Evolutionary conservation across 352 stramenopile genomes (phyloP).

Genomic region (Thalassiosira livingstoniorum): DNA sequence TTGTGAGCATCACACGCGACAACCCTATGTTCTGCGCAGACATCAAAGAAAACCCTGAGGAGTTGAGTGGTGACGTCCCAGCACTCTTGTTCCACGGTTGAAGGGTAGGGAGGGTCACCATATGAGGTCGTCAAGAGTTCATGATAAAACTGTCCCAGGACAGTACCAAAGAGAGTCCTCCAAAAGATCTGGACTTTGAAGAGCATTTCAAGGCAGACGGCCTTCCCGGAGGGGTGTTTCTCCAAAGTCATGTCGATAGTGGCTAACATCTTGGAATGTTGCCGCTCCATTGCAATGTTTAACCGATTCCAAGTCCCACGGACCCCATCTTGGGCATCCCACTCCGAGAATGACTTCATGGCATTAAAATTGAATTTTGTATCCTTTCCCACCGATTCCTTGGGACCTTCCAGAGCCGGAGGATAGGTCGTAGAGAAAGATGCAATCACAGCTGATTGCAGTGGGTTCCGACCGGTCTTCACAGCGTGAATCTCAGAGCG

Average conservation of each 20-base stretch:
- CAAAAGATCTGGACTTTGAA: background rate
- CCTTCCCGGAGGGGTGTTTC: background rate
- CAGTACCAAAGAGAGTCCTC: background rate
- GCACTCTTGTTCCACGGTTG: background rate
- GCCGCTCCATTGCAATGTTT: background rate
- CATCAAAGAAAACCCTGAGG: constrained; percentile 4
- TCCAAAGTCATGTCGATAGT: background rate
- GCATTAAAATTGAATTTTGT: background rate
- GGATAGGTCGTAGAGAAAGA: background rate
- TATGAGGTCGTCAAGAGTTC: background rate
- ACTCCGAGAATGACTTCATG: background rate
- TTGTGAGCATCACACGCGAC: background rate
- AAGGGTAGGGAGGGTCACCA: background rate
- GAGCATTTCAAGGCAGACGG: background rate
- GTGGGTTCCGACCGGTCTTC: background rate
- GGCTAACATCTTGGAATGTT: background rate
- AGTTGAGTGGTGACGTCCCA: background rate
- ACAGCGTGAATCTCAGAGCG: background rate
- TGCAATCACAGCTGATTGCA: background rate
- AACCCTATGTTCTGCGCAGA: background rate
- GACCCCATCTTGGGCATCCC: background rate
- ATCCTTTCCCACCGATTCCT: background rate
- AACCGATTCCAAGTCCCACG: background rate
- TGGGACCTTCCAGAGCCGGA: background rate
- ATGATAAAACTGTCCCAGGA: background rate